Evolutionary conservation across 2,329 filamentous ascomycete genomes (phyloP).

Genomic region (Penicillium nordicum): DNA sequence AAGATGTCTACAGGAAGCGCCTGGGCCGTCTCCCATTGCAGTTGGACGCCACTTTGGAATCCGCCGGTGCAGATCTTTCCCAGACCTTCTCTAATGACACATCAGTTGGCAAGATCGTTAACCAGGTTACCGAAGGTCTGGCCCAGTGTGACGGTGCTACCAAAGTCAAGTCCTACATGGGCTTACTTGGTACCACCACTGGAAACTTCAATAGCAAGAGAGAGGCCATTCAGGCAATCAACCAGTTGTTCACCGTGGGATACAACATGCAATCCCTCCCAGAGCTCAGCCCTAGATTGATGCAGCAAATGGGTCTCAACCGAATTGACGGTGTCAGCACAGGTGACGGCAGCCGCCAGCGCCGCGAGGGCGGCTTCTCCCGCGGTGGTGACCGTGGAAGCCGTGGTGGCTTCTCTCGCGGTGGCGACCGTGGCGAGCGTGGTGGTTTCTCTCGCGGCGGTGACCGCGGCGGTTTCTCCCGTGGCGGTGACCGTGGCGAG

Average conservation of each 20-base stretch:
- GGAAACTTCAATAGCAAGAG: conserved; percentile 34
- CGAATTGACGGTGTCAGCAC: conserved; percentile 26
- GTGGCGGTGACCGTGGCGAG: conserved; percentile 1
- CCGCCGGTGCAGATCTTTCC: conserved; percentile 37
- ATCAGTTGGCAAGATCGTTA: conserved; percentile 17
- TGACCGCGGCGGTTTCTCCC: not conserved
- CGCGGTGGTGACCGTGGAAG: not conserved
- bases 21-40: conserved; percentile 55
- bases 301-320: conserved; percentile 30
- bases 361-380: conserved; percentile 3
- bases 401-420: not conserved
- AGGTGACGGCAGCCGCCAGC: not conserved
- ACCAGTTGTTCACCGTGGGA: conserved; percentile 45
- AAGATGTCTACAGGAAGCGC: conserved; percentile 47
- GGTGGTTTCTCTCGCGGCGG: not conserved
- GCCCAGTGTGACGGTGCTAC: conserved; percentile 20
- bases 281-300: conserved; percentile 19
- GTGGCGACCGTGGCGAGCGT: not conserved
- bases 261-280: conserved; percentile 48
- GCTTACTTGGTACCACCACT: conserved; percentile 22
- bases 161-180: conserved; percentile 33
- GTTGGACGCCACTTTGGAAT: conserved; percentile 46
- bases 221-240: conserved; percentile 43
- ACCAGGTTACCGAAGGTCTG: conserved; percentile 45
- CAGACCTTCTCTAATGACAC: conserved; percentile 11